These are phyloP conservation scores for Decorospora gaudefroyi DNA, from an alignment of 2,329 filamentous ascomycete genomes.

Conservation along the genomic window DNA sequence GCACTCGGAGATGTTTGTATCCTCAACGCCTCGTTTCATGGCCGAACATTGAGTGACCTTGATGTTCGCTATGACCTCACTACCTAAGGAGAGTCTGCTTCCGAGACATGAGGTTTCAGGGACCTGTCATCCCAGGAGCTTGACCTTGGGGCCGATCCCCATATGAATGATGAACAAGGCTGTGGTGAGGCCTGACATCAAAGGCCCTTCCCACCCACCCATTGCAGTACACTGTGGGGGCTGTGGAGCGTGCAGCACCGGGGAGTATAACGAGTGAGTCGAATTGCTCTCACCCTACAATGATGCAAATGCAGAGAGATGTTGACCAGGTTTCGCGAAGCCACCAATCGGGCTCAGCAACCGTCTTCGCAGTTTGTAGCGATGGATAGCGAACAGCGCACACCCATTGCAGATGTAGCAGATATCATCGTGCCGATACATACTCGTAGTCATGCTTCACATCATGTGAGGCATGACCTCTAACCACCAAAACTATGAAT, in stretches of 20 bases:
- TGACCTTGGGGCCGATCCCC: background rate
- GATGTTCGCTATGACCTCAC: background rate
- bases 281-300: background rate
- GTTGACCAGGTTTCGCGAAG: background rate
- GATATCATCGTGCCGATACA: background rate
- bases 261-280: background rate
- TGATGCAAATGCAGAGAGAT: background rate
- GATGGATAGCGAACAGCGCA: background rate
- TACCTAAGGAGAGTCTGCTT: background rate
- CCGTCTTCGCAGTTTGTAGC: background rate
- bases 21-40: background rate
- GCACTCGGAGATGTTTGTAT: background rate
- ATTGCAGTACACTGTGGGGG: background rate
- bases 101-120: background rate
- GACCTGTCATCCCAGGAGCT: no score
- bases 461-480: no score
- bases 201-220: constrained; percentile 3
- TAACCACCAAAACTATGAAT: no score
- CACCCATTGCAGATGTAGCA: background rate
- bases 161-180: background rate
- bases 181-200: background rate
- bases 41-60: background rate
- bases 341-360: background rate
- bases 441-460: background rate
- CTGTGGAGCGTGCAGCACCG: background rate